Base-by-base conservation (phyloP, 1,284 basidiomycete species). In the Microbotryum intermedium region DNA sequence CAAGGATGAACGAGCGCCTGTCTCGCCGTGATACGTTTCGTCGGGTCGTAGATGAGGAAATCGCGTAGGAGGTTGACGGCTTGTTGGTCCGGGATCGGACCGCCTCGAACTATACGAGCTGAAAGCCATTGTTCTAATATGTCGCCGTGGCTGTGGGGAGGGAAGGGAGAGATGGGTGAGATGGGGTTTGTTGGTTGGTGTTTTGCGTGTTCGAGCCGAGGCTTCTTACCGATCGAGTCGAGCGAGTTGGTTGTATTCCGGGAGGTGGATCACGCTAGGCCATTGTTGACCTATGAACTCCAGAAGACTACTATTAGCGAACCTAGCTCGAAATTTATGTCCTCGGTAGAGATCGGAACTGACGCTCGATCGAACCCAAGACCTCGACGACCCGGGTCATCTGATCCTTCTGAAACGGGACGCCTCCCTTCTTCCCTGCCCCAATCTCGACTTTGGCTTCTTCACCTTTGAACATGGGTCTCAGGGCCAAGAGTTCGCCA, bases 401-500 rank as follows among this genome's bases (percentile, higher is more conserved):
- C 72, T 99, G 95, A 75, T 98, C 94, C 58, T 85, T 81, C 74
- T 95, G 93, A 73, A 95, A 97, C 0, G 92, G 93, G 0, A 95
- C 84, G 21, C 71, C 69, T 21, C 69, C 63, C 30, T 67, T 66
- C 59, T 67, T 67, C 87, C 88, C 79, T 21, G 55, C 65, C 86
- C 89, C 79, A 83, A 83, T 72, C 65, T 97, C 92, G 60, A 97
- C 77, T 75, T 97, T 97, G 7, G 93, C 94, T 75, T 98, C 95
- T 74, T 99, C 95, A 16, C 95, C 95, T 44, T 98, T 99, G 80
- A 98, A 99, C 69, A 99, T 97, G 0, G 95, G 95, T 10, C 94
- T 78, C 20, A 97, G 76, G 60, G 89, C 92, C 0, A 95, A 82
- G 23, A 99, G 77, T 74, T 99, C 95, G 3, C 93, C 95, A 77